Evolutionary conservation across 192 early-diverging fungal genomes (phyloP).

Genomic region (Geranomyces variabilis): DNA sequence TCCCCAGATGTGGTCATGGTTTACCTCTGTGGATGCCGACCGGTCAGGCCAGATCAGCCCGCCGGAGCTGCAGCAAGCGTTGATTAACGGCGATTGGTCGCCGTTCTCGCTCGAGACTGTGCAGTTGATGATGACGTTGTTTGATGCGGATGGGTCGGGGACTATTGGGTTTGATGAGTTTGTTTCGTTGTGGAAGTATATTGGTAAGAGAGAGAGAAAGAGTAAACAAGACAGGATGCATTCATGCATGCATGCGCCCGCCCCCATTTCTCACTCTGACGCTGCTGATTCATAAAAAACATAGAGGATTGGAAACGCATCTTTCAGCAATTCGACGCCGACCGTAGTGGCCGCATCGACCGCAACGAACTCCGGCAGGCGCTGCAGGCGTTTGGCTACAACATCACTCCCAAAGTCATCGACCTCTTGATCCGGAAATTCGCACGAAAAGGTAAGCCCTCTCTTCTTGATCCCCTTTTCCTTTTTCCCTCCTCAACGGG

Average conservation of each 20-base stretch:
- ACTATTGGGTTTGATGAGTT: conserved; percentile 33
- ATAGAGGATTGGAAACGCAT: conserved; percentile 40
- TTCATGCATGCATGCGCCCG: too few relatives aligned
- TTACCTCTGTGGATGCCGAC: conserved; percentile 24
- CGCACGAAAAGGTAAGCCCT: conserved; percentile 26
- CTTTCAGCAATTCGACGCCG: conserved; percentile 32
- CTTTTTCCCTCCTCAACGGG: too few relatives aligned
- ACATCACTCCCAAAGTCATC: conserved; percentile 15
- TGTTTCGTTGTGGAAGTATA: conserved; percentile 25
- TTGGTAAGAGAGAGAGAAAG: background rate
- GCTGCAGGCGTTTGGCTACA: conserved; percentile 26
- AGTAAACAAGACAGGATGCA: background rate
- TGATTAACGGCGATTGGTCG: conserved; percentile 37
- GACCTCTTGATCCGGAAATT: conserved; percentile 28
- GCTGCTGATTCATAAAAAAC: too few relatives aligned
- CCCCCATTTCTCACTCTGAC: too few relatives aligned
- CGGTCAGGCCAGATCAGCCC: conserved; percentile 10
- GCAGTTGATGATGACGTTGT: conserved; percentile 35
- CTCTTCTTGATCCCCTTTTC: too few relatives aligned
- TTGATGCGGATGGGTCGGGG: conserved; percentile 25
- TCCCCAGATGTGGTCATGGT: conserved; percentile 30
- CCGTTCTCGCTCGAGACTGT: conserved; percentile 36
- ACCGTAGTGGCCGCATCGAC: conserved; percentile 24
- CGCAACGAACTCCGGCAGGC: conserved; percentile 28
- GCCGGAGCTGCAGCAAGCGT: conserved; percentile 28